A percentile compares a stretch with the other conserved stretches of the same genome.
These are phyloP conservation scores for Tolypocladium tropicale DNA, from an alignment of 2,329 filamentous ascomycete genomes.

Conservation along the genomic window DNA sequence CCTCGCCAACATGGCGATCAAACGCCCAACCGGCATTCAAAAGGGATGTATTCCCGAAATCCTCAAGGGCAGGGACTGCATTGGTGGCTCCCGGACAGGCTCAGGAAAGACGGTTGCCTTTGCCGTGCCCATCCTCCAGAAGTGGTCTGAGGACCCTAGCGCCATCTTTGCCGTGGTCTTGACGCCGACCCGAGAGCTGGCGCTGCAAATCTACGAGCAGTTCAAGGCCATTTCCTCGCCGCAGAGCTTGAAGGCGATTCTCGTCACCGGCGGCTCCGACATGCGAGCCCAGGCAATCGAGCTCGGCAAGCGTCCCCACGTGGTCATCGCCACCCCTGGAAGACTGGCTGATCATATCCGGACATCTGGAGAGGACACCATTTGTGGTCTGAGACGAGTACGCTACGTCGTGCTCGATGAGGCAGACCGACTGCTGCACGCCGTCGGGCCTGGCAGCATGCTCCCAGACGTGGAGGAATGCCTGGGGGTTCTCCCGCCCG, in stretches of 20 bases:
- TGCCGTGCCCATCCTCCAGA: constrained; percentile 85
- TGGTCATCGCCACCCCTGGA: constrained; percentile 91
- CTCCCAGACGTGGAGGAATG: constrained; percentile 89
- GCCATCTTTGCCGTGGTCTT: constrained; percentile 85
- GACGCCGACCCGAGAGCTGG: constrained; percentile 85
- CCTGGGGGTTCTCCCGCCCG: constrained; percentile 67
- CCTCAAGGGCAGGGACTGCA: constrained; percentile 81
- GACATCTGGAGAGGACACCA: constrained; percentile 83
- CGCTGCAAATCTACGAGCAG: constrained; percentile 93
- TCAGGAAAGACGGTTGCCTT: constrained; percentile 97
- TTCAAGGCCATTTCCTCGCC: constrained; percentile 85
- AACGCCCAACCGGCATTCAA: constrained; percentile 83
- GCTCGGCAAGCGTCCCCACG: constrained; percentile 70
- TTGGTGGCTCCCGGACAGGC: constrained; percentile 88
- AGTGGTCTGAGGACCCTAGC: constrained; percentile 84
- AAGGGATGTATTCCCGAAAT: constrained; percentile 89
- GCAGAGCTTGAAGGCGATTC: constrained; percentile 74
- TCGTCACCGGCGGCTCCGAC: constrained; percentile 89
- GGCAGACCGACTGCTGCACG: constrained; percentile 77
- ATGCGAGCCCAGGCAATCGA: constrained; percentile 86
- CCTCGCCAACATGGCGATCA: constrained; percentile 67
- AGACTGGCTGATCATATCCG: constrained; percentile 88
- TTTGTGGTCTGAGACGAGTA: constrained; percentile 68
- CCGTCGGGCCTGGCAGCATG: constrained; percentile 71
- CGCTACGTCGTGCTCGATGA: constrained; percentile 90